phyloP scores from a whole-genome alignment of 129 eudicot species.

The Helichrysum umbraculigerum region DNA sequence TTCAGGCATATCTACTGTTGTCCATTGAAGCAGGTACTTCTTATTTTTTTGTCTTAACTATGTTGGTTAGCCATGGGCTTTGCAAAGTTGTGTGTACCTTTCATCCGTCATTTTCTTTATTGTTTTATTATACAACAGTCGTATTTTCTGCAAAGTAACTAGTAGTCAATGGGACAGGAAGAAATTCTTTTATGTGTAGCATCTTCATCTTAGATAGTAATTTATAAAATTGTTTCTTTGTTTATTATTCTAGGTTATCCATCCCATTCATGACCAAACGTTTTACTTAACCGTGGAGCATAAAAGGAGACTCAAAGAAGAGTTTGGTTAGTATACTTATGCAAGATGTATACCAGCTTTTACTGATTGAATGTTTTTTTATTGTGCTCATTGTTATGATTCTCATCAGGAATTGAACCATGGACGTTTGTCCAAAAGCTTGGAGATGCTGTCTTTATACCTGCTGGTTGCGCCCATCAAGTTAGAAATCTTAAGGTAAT shows the following conservation, averaged over 20 bases:
- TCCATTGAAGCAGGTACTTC: conserved; percentile 48
- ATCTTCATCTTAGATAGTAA: background rate
- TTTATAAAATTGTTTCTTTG: background rate
- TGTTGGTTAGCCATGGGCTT: no score
- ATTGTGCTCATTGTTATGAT: conserved; percentile 4
- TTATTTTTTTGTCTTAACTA: background rate
- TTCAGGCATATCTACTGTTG: conserved; percentile 51
- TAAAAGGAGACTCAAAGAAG: conserved; percentile 65
- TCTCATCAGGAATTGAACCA: conserved; percentile 47
- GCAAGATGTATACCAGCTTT: background rate
- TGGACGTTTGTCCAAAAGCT: conserved; percentile 58
- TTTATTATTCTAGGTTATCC: conserved; percentile 44
- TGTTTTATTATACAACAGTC: no score
- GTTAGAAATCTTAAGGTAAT: conserved; percentile 49
- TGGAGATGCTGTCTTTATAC: conserved; percentile 60
- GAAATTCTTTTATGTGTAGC: background rate
- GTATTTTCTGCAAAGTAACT: no score
- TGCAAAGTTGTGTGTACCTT: no score
- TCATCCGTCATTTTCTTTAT: no score
- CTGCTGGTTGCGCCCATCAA: conserved; percentile 63
- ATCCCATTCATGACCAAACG: conserved; percentile 78
- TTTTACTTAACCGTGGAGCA: conserved; percentile 58
- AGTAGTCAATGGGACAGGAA: no score
- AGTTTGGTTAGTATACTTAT: conserved; percentile 48
- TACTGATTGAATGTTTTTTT: conserved; percentile 6